Base-by-base conservation (phyloP, 164 flowering plant genomes). In the Annona squamosa region DNA sequence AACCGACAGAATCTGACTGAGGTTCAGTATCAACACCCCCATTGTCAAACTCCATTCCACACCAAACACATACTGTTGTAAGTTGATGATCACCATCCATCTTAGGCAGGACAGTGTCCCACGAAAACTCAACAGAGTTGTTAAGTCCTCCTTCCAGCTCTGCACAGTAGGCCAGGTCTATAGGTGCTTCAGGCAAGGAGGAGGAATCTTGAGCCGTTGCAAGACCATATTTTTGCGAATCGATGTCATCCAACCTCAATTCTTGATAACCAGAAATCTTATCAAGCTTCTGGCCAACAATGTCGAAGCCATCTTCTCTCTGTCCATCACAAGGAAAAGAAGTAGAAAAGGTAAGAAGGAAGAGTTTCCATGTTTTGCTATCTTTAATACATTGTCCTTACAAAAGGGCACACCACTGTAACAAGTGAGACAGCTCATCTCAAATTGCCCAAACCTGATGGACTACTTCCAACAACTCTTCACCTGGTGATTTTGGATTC, bases 1-100 rank as follows among this genome's bases (percentile, higher is more conserved):
- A 91, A 67, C 94, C 97, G 75, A 90, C 91, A 2, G 97, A 87
- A 79, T 87, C 91, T 67, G 92, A 79, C 57, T 85, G 89, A 41
- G 80, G 19, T 71, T 87, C 95, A 7, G 86, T 73, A 63, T 83
- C 80, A 45, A 81, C 44, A 72, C 79, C 80, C 19, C 83, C 97
- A 68, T 82, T 88, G 76, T 65, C 86, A 79, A 90, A 93, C 80
- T 85, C 90, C 45, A 79, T 7, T 69, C 89, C 83, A 76, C 98
- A 91, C 98, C 98, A 93, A 16, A 89, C 89, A 76, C 98, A 93
- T 26, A 84, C 77, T 62, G 87, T 81, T 62, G 85, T 81, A 52
- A 86, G 71, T 74, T 80, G 86, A 66, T 75, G 70, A 65, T 71
- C 46, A 68, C 67, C 72, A 26, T 42, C 80, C 74, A 82, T 79